Percentiles rank a stretch among this genome's conserved stretches.
These are phyloP conservation scores for Annulohypoxylon truncatum DNA, from an alignment of 2,329 filamentous ascomycete genomes.

Conservation along the genomic window DNA sequence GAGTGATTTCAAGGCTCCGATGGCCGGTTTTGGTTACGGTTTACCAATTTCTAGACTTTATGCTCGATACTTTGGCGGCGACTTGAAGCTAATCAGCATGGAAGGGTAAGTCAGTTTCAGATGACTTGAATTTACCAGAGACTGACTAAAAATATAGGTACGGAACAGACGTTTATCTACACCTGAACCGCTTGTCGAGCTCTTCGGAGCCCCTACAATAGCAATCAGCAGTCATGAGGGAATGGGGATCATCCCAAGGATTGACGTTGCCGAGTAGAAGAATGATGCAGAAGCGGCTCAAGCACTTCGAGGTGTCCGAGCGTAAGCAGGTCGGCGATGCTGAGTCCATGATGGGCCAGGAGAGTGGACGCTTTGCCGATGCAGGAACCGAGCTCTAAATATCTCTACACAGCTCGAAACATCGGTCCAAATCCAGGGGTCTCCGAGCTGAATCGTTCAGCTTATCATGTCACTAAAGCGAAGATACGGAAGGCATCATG, in stretches of 20 bases:
- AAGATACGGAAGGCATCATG: background rate
- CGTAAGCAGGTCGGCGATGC: conserved; percentile 91
- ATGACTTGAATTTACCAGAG: background rate
- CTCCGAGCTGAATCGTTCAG: background rate
- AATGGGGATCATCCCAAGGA: conserved; percentile 71
- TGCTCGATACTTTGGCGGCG: conserved; percentile 95
- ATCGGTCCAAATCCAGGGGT: background rate
- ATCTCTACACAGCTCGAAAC: background rate
- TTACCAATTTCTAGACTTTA: conserved; percentile 94
- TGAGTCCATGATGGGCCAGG: conserved; percentile 55
- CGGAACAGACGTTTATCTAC: conserved; percentile 97
- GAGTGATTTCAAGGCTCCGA: conserved; percentile 98
- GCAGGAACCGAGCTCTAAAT: conserved; percentile 40
- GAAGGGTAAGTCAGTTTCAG: conserved; percentile 78
- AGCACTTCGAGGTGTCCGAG: conserved; percentile 81
- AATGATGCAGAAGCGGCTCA: conserved; percentile 75
- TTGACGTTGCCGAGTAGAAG: conserved; percentile 67
- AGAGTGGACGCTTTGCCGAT: conserved; percentile 37
- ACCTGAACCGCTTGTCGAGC: conserved; percentile 93
- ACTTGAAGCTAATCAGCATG: conserved; percentile 98
- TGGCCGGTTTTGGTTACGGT: conserved; percentile 99
- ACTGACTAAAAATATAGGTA: conserved; percentile 68
- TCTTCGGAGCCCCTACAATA: conserved; percentile 98
- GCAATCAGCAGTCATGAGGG: conserved; percentile 89
- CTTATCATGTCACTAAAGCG: background rate